These are phyloP conservation scores for Rhodotorula diobovata DNA, from an alignment of 768 basidiomycete species.

Conservation along the genomic window DNA sequence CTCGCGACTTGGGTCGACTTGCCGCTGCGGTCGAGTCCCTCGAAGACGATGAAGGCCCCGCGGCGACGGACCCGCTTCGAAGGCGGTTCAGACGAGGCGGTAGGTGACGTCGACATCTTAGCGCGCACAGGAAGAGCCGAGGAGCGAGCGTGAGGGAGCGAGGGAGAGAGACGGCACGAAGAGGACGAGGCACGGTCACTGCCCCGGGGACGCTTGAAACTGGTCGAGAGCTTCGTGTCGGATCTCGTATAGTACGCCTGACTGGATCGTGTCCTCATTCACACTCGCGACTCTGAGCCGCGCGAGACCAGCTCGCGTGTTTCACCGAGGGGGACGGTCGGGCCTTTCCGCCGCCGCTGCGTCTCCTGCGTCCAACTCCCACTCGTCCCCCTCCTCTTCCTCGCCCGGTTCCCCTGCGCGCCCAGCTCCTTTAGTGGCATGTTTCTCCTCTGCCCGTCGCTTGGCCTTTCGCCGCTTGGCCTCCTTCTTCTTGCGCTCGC, in stretches of 20 bases:
- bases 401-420: not conserved
- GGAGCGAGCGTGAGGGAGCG: no score
- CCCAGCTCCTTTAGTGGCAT: no score
- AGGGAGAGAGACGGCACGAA: no score
- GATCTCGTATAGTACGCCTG: no score
- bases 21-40: conserved; percentile 92
- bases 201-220: no score
- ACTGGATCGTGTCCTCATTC: no score
- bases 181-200: no score
- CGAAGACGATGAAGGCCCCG: conserved; percentile 84
- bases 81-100: not conserved
- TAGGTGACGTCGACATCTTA: not conserved
- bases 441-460: not conserved
- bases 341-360: no score
- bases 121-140: not conserved
- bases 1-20: conserved; percentile 79
- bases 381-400: not conserved
- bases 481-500: conserved; percentile 24
- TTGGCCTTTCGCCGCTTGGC: conserved; percentile 26
- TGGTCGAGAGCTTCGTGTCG: no score
- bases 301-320: no score
- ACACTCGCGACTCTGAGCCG: no score
- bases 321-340: no score
- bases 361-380: not conserved
- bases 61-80: conserved; percentile 45